Percentiles rank a stretch among this genome's conserved stretches.
Evolutionary conservation across 306 rosid genomes (phyloP).

Genomic region (Sphenostylis stenocarpa): DNA sequence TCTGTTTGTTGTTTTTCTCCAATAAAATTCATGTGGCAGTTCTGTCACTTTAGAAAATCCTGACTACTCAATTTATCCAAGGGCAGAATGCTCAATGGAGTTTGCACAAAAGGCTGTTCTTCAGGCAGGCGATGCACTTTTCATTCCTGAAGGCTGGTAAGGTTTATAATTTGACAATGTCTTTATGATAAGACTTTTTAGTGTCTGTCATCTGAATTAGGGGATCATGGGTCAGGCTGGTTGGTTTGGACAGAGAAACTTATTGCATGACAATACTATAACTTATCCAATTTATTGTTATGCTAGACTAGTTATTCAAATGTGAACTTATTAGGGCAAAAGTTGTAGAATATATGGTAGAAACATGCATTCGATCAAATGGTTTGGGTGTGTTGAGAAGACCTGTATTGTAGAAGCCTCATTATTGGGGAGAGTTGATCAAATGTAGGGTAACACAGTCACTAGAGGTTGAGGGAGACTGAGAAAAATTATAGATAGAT

Average conservation of each 20-base stretch:
- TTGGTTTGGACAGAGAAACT: background rate
- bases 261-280: background rate
- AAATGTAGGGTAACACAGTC: background rate
- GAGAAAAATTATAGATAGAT: background rate
- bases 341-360: background rate
- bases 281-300: background rate
- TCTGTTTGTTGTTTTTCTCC: constrained; percentile 5
- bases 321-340: too few species aligned
- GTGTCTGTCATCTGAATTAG: constrained; percentile 2
- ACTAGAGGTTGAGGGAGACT: background rate
- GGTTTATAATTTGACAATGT: constrained; percentile 31
- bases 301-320: too few species aligned
- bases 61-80: constrained; percentile 69
- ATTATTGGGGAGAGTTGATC: background rate
- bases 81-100: constrained; percentile 66
- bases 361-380: background rate
- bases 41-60: constrained; percentile 75
- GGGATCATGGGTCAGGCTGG: constrained; percentile 17
- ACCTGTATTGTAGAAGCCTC: background rate
- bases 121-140: constrained; percentile 87
- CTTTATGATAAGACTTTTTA: constrained; percentile 28
- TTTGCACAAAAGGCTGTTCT: constrained; percentile 73
- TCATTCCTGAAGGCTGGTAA: constrained; percentile 99
- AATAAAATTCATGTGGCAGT: constrained; percentile 50
- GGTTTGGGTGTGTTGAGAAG: background rate